A percentile compares a stretch with the other conserved stretches of the same genome.
Evolutionary conservation across 257 asterid species (phyloP).

Genomic region (Lantana camara): DNA sequence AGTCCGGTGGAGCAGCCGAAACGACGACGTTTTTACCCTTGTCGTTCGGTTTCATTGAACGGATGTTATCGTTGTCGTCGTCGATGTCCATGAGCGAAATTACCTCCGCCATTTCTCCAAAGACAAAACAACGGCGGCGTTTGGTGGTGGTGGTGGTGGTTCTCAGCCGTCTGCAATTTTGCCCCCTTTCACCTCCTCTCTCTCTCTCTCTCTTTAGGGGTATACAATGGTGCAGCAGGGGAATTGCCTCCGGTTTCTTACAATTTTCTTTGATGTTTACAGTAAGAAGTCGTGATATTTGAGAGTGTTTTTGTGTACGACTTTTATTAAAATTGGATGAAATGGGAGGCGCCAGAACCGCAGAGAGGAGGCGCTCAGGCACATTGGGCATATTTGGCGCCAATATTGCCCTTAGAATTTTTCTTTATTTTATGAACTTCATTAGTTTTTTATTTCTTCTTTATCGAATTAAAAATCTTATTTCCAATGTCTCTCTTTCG

Average conservation of each 20-base stretch:
- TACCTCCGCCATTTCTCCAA: slow-evolving; percentile 59
- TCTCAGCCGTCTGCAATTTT: slow-evolving; percentile 21
- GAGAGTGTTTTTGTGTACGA: background rate
- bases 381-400: slow-evolving; percentile 35
- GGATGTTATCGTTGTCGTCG: slow-evolving; percentile 39
- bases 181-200: slow-evolving; percentile 10
- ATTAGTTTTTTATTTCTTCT: too few species aligned
- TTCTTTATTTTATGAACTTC: background rate
- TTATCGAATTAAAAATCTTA: background rate
- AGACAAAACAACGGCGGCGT: slow-evolving; percentile 26
- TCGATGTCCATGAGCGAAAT: slow-evolving; percentile 79
- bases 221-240: background rate
- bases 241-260: slow-evolving; percentile 27
- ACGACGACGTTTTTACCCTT: slow-evolving; percentile 65
- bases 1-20: slow-evolving; percentile 40
- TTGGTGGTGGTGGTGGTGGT: background rate
- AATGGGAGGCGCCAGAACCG: slow-evolving; percentile 25
- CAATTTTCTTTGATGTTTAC: slow-evolving; percentile 25
- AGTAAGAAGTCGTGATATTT: background rate
- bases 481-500: too few species aligned
- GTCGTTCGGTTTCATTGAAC: slow-evolving; percentile 29
- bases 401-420: slow-evolving; percentile 23
- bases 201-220: too few species aligned
- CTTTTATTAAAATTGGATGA: slow-evolving; percentile 23
- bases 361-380: slow-evolving; percentile 19